These are phyloP conservation scores for Globisporangium nagaii DNA, from an alignment of 352 stramenopile genomes.

Conservation along the genomic window DNA sequence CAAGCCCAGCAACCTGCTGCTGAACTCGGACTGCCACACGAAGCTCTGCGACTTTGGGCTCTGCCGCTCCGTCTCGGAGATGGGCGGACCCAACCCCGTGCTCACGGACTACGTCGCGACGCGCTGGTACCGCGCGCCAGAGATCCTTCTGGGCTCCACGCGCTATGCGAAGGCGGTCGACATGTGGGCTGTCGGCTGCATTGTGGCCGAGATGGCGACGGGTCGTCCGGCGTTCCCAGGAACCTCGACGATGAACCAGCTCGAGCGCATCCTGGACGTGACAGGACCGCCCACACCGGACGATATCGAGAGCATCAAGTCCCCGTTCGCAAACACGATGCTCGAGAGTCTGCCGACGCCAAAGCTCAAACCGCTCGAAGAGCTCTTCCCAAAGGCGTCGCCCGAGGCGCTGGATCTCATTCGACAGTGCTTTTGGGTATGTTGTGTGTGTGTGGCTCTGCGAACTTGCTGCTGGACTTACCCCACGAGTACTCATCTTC, in stretches of 20 bases:
- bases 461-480: neutral
- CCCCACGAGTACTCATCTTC: slow-evolving; percentile 1
- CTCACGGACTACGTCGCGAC: slow-evolving; percentile 96
- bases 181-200: slow-evolving; percentile 93
- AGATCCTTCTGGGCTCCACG: slow-evolving; percentile 93
- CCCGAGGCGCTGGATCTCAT: slow-evolving; percentile 89
- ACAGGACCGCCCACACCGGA: slow-evolving; percentile 86
- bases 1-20: slow-evolving; percentile 95
- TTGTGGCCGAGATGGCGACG: slow-evolving; percentile 92
- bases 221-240: slow-evolving; percentile 91
- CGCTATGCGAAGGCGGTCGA: slow-evolving; percentile 92
- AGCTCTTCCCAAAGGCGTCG: slow-evolving; percentile 86
- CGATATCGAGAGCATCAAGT: slow-evolving; percentile 91
- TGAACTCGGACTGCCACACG: slow-evolving; percentile 93
- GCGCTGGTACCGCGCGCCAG: slow-evolving; percentile 93
- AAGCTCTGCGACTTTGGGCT: slow-evolving; percentile 97
- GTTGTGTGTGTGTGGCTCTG: slow-evolving; percentile 1
- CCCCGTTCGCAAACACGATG: slow-evolving; percentile 91
- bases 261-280: slow-evolving; percentile 95
- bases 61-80: slow-evolving; percentile 88
- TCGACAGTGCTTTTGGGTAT: slow-evolving; percentile 78
- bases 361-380: slow-evolving; percentile 68
- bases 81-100: slow-evolving; percentile 70
- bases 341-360: slow-evolving; percentile 86
- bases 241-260: slow-evolving; percentile 95